Evolutionary conservation across 495 filamentous ascomycete species (phyloP).

Genomic region (Penicillium verhagenii): DNA sequence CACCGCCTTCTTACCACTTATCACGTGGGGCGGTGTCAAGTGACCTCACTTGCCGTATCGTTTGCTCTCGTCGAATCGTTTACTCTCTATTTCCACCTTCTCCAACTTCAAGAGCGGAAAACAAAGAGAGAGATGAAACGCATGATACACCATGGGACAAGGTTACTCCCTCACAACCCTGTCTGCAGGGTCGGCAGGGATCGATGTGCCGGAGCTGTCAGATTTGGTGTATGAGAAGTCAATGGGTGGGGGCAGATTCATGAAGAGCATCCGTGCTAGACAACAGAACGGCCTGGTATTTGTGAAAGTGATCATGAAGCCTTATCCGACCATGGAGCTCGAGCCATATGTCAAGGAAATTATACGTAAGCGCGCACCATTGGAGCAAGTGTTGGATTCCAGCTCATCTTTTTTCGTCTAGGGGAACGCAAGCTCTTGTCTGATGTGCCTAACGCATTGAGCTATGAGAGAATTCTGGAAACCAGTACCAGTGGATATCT

Average conservation of each 20-base stretch:
- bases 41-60: constrained; percentile 22
- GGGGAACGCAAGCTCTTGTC: constrained; percentile 76
- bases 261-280: constrained; percentile 91
- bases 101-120: constrained; percentile 1
- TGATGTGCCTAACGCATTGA: constrained; percentile 87
- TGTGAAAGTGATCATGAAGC: constrained; percentile 93
- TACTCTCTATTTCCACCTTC: constrained; percentile 1
- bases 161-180: constrained; percentile 90
- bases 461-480: constrained; percentile 86
- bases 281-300: constrained; percentile 87
- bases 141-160: constrained; percentile 76
- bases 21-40: constrained; percentile 25
- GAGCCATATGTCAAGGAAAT: constrained; percentile 74
- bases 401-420: constrained; percentile 36
- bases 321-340: constrained; percentile 72
- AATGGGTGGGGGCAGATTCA: constrained; percentile 90
- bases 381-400: not conserved
- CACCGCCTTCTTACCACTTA: constrained; percentile 21
- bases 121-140: constrained; percentile 34
- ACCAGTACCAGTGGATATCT: constrained; percentile 89
- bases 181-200: constrained; percentile 84
- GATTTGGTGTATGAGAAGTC: constrained; percentile 91
- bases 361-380: constrained; percentile 53
- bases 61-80: constrained; percentile 5
- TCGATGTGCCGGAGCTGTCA: constrained; percentile 88